phyloP scores from a whole-genome alignment of 1,284 basidiomycete species.

The Coniferiporia sulphurascens region DNA sequence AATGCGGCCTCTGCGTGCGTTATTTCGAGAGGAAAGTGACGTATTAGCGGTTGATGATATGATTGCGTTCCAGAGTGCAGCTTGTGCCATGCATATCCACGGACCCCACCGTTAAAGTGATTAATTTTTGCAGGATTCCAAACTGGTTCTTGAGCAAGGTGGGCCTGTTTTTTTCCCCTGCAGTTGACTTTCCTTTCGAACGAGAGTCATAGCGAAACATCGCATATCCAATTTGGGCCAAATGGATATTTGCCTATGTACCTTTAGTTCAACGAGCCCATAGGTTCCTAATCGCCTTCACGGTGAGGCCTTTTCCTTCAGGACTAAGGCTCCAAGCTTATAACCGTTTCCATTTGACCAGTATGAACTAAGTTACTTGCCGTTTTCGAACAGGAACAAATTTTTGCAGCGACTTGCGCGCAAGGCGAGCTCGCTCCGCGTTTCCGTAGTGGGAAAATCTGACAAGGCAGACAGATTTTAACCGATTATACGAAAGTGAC shows the following conservation, averaged over 20 bases:
- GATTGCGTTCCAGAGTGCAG: conserved; percentile 39
- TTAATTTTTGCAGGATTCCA: conserved; percentile 49
- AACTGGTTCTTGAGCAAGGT: conserved; percentile 43
- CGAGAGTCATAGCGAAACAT: conserved; percentile 25
- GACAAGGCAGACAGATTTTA: conserved; percentile 28
- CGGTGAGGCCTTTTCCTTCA: conserved; percentile 28
- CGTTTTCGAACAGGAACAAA: conserved; percentile 11
- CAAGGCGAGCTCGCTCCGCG: conserved; percentile 6
- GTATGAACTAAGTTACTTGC: conserved; percentile 11
- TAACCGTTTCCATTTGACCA: background rate
- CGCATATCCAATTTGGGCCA: conserved; percentile 36
- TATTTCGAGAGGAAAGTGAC: conserved; percentile 6
- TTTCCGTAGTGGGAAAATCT: too few relatives aligned
- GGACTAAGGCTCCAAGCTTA: background rate
- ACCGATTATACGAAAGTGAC: conserved; percentile 39
- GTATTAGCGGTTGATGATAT: conserved; percentile 1
- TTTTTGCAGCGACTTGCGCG: conserved; percentile 7
- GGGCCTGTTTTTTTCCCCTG: conserved; percentile 17
- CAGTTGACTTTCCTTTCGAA: background rate
- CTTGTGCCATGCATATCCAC: conserved; percentile 45
- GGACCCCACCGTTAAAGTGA: conserved; percentile 43
- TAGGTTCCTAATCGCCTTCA: conserved; percentile 41
- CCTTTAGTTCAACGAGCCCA: conserved; percentile 44
- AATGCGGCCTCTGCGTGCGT: conserved; percentile 58
- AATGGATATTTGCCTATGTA: conserved; percentile 46